Conservation (phyloP, 1,284 basidiomycete species). For the Irpex sp. region DNA sequence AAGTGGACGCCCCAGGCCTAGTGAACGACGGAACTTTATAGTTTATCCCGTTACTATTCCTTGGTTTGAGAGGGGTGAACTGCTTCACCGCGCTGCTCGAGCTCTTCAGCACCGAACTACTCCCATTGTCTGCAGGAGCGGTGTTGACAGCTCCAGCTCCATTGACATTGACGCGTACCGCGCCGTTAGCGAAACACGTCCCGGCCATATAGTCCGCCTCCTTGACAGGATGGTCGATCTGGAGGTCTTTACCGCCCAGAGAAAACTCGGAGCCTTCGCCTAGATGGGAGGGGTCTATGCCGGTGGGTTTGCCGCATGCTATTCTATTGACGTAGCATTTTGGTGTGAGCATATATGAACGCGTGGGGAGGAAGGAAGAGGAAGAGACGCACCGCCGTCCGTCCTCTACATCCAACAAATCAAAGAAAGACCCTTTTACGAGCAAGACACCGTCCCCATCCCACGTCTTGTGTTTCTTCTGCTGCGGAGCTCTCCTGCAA, state of each 20-base stretch:
- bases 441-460: constrained; percentile 77
- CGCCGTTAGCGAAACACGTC: constrained; percentile 51
- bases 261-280: constrained; percentile 52
- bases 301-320: constrained; percentile 22
- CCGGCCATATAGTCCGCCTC: constrained; percentile 61
- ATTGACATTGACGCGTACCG: too few relatives aligned
- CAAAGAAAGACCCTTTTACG: constrained; percentile 41
- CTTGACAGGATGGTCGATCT: constrained; percentile 58
- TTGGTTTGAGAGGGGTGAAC: constrained; percentile 40
- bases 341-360: too few relatives aligned
- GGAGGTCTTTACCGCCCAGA: constrained; percentile 68
- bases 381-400: constrained; percentile 51
- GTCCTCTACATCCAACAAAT: constrained; percentile 55
- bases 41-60: constrained; percentile 28
- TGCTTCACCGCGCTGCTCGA: constrained; percentile 34
- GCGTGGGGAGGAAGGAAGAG: neutral
- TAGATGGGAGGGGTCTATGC: constrained; percentile 34
- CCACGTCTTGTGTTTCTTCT: constrained; percentile 92
- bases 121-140: too few relatives aligned
- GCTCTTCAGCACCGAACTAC: constrained; percentile 17
- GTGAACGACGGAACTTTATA: constrained; percentile 22
- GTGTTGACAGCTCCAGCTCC: too few relatives aligned
- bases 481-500: constrained; percentile 70
- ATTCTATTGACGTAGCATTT: constrained; percentile 20
- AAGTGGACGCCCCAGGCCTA: neutral